These are phyloP conservation scores for Isabelozyma rhagii DNA, from an alignment of 805 yeast genomes.

Conservation along the genomic window DNA sequence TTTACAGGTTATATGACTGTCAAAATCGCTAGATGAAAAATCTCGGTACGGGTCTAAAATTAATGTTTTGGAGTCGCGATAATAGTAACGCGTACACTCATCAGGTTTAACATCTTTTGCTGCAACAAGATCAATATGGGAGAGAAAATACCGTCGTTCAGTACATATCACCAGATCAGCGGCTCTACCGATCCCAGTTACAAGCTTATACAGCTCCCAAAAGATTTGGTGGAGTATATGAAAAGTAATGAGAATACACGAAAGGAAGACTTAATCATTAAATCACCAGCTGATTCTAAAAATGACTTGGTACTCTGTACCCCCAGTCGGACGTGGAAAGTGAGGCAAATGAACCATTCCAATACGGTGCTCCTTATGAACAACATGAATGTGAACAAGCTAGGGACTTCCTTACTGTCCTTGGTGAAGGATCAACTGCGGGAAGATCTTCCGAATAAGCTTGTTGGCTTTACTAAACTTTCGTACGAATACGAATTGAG, in stretches of 20 bases:
- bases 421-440: not conserved
- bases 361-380: slow-evolving; percentile 66
- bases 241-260: slow-evolving; percentile 7
- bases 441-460: slow-evolving; percentile 4
- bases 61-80: no score
- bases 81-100: not conserved
- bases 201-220: slow-evolving; percentile 51
- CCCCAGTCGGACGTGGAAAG: slow-evolving; percentile 50
- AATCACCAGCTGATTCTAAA: slow-evolving; percentile 26
- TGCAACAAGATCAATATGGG: not conserved
- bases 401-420: not conserved
- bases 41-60: no score
- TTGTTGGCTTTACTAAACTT: slow-evolving; percentile 26
- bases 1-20: no score
- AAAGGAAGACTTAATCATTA: slow-evolving; percentile 29
- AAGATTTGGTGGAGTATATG: slow-evolving; percentile 43
- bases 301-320: slow-evolving; percentile 62
- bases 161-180: slow-evolving; percentile 2
- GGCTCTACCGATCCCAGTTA: slow-evolving; percentile 22
- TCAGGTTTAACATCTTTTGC: not conserved
- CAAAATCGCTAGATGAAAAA: no score
- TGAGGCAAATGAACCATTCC: slow-evolving; percentile 83
- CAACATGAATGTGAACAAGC: slow-evolving; percentile 10
- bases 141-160: not conserved
- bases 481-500: slow-evolving; percentile 36